Conservation (phyloP, 805 yeast species). For the Pichia cephalocereana region DNA sequence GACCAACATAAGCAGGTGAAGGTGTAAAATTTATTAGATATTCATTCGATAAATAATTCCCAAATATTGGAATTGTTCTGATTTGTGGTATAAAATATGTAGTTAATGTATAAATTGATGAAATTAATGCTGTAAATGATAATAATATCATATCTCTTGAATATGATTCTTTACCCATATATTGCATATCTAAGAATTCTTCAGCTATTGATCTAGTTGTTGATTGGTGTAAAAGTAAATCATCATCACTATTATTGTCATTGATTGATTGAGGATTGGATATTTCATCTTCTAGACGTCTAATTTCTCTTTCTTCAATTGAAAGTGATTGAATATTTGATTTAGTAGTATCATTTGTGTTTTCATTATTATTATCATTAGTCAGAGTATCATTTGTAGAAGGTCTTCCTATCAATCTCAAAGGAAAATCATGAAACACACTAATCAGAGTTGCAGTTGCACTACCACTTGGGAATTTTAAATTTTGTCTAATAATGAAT, state of each 20-base stretch:
- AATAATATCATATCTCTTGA: constrained; percentile 54
- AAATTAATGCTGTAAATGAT: constrained; percentile 49
- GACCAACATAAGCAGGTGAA: constrained; percentile 95
- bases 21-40: constrained; percentile 89
- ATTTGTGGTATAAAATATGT: constrained; percentile 70
- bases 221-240: background rate
- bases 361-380: background rate
- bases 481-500: constrained; percentile 77
- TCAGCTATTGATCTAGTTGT: background rate
- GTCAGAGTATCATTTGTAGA: background rate
- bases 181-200: background rate
- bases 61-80: constrained; percentile 68
- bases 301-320: background rate
- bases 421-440: constrained; percentile 65
- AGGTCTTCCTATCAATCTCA: background rate
- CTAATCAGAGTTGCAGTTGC: constrained; percentile 93
- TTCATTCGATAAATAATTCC: constrained; percentile 44
- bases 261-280: background rate
- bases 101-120: constrained; percentile 63
- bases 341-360: background rate
- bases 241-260: constrained; percentile 6
- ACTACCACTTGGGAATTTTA: constrained; percentile 90
- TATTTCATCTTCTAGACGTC: background rate
- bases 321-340: background rate
- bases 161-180: constrained; percentile 23